Evolutionary conservation across 768 basidiomycete species (phyloP), one percentile per base, ranked within the genome.

Genomic region (Sistotremastrum suecicum): DNA sequence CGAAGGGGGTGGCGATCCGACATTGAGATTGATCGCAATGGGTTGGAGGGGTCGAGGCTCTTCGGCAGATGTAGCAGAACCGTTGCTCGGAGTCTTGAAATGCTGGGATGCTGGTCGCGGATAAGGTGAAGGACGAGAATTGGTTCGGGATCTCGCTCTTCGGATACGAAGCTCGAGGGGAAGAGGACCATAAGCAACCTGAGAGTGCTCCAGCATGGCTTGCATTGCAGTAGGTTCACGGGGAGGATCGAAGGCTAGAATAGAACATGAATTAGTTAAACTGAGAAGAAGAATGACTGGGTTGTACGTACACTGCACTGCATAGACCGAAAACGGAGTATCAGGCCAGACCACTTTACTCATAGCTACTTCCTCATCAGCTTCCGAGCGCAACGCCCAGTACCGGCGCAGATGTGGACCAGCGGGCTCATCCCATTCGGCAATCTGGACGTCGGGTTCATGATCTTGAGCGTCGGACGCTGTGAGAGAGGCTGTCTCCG

Each of bases 101-200:
- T n/a, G 20, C 37, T 41, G 47, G 41, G 42, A 20, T 39, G 12
- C 37, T 39, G 65, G 53, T 43, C 68, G 61, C 34, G 83, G 81
- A 50, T 88, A 87, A 0, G 84, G 85, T 4, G 81, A 81, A 0
- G 81, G 66, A 11, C 85, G 69, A 30, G 84, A 86, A 31, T 73
- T 69, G 0, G 78, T 83, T 9, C 83, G 71, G 1, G 80, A 81
- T 34, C 81, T 72, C 39, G 70, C 57, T 11, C 80, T 76, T 43
- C 68, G 76, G 29, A 71, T 69, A 5, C 76, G 74, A 12, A 84
- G 68, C 42, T 85, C 82, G 0, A 75, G 77, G 0, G 85, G 78
- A n/a, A 87, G 72, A 4, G 82, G 80, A 0, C 76, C 74, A 43
- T 74, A 87, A 44, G 66, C 81, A 59, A 82, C 69, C 34, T 83